Percentiles rank a stretch among this genome's conserved stretches.
phyloP scores from a whole-genome alignment of 345 rosid genomes.

The Arabidopsis arenosa region DNA sequence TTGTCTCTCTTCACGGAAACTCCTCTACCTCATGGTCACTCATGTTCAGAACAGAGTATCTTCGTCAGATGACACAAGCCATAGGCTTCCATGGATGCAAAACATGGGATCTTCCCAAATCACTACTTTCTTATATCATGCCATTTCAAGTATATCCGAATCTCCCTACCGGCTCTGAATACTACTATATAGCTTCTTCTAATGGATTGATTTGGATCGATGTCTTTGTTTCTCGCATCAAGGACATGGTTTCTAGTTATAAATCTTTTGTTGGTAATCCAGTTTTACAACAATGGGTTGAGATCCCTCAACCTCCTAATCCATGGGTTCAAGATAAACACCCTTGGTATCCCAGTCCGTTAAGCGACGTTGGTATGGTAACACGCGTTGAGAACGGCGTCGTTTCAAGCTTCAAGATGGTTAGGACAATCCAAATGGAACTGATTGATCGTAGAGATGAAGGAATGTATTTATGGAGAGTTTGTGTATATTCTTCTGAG shows the following conservation, averaged over 20 bases:
- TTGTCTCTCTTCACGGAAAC: neutral
- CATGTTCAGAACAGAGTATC: conserved; percentile 1
- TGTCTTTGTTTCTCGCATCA: neutral
- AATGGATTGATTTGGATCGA: neutral
- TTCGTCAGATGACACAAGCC: neutral
- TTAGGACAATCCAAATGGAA: neutral
- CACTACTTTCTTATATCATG: neutral
- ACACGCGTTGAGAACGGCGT: neutral
- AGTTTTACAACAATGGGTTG: neutral
- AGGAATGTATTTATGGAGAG: neutral
- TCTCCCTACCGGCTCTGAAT: neutral
- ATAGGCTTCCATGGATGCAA: neutral
- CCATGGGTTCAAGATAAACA: neutral
- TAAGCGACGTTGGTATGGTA: neutral
- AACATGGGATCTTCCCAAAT: neutral
- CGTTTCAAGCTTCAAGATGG: neutral
- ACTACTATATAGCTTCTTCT: neutral
- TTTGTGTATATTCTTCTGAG: neutral
- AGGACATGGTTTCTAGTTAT: neutral
- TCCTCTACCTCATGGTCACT: conserved; percentile 28
- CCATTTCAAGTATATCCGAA: neutral
- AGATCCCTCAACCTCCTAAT: neutral
- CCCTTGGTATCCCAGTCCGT: neutral
- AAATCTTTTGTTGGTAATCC: neutral
- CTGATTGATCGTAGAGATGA: neutral